Base-by-base conservation (phyloP, 2,329 filamentous ascomycete genomes). In the Hypoxylon sp. region DNA sequence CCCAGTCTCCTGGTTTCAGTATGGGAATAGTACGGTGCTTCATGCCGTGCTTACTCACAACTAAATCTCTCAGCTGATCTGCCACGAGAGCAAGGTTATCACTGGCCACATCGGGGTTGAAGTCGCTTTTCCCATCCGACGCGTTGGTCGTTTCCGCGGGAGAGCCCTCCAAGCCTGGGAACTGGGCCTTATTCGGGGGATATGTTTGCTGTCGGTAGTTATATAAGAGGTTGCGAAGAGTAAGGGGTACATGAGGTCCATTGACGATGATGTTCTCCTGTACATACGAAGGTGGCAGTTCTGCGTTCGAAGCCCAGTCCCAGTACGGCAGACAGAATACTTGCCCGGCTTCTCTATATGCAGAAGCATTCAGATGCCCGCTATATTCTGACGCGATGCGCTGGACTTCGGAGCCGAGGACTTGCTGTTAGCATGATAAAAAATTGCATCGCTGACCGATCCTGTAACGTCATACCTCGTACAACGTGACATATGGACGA, bases 401-500 rank as follows among this genome's bases (percentile, higher is more conserved):
- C 71, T 82, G 81, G 44, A 84, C 83, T 44, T 85, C 79, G 1
- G 77, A 72, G 26, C 84, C 83, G 4, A 90, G 78, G 13, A 80
- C 74, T 84, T 90, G 87, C 86, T 87, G 63, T n/a, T 26, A 9
- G 2, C 22, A 19, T 9, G 10, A 24, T 73, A 17, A 77, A 73
- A 42, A 9, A 31, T 9, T 31, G 11, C 11, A 17, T 5, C 9
- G 22, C 26, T 17, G 10, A 24, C 2, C n/a, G 29, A 14, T 29
- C 8, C 19, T 65, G n/a, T 39, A 19, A 52, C 42, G 13, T n/a
- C 77, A 10, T 76, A 86, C 85, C 81, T 90, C 87, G 62, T 81
- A 88, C 5, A 89, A 79, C 6, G 83, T 78, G 46, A 88, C 73
- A 65, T 86, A 89, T 3, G 86, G 83, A 5, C 87, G 84, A 75